These are phyloP conservation scores for Colletotrichum caudatum DNA, from an alignment of 2,329 filamentous ascomycete genomes.

Conservation along the genomic window DNA sequence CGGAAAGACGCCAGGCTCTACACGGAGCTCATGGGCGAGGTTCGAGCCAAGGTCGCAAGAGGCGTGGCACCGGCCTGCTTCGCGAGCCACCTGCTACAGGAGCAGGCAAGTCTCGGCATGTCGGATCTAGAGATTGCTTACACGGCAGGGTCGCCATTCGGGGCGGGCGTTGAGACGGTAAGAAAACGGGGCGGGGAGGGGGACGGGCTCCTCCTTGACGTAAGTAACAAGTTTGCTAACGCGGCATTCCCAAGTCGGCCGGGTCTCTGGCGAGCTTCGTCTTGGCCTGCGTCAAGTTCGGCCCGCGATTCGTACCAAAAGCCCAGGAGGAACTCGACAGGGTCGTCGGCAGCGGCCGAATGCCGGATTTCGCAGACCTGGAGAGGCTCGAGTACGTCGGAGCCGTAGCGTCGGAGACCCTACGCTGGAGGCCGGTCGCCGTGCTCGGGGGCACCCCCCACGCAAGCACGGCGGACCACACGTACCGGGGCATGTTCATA, in stretches of 20 bases:
- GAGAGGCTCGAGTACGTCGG: slow-evolving; percentile 50
- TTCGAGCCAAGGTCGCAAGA: slow-evolving; percentile 49
- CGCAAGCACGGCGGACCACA: slow-evolving; percentile 57
- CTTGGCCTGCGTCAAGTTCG: slow-evolving; percentile 64
- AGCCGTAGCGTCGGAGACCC: slow-evolving; percentile 54
- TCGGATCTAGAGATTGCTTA: slow-evolving; percentile 58
- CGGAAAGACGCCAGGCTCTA: slow-evolving; percentile 52
- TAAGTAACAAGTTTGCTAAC: slow-evolving; percentile 29
- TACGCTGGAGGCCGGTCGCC: slow-evolving; percentile 55
- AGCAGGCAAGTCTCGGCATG: slow-evolving; percentile 56
- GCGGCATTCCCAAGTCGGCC: slow-evolving; percentile 56
- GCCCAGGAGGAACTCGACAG: slow-evolving; percentile 56
- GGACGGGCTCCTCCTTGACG: background rate
- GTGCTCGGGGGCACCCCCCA: slow-evolving; percentile 60
- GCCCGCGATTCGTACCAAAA: slow-evolving; percentile 59
- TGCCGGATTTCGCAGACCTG: slow-evolving; percentile 55
- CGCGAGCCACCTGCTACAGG: slow-evolving; percentile 55
- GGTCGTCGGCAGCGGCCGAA: slow-evolving; percentile 52
- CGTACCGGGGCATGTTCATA: slow-evolving; percentile 59
- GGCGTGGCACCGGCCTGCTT: slow-evolving; percentile 56
- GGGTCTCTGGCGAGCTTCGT: slow-evolving; percentile 63
- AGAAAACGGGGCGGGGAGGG: slow-evolving; percentile 23
- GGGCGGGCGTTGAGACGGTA: slow-evolving; percentile 58
- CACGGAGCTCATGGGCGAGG: slow-evolving; percentile 55
- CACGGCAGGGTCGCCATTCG: slow-evolving; percentile 59